Conservation (phyloP, 495 filamentous ascomycete species). For the Pseudoneurospora amorphoporcata region DNA sequence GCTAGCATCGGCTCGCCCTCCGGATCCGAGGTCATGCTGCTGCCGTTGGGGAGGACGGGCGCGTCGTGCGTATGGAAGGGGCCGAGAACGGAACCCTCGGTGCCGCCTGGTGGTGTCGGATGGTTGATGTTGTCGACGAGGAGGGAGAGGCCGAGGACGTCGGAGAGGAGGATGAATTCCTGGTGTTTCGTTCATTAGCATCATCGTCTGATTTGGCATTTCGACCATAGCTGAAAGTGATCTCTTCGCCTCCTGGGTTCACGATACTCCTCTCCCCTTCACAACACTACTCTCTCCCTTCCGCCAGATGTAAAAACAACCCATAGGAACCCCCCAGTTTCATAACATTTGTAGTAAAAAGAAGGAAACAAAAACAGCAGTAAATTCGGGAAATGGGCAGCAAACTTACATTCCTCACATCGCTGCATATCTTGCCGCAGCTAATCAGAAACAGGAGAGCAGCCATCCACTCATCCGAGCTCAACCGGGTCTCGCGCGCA, state of each 20-base stretch:
- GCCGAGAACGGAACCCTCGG: constrained; percentile 82
- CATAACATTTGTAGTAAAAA: background rate
- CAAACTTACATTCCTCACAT: constrained; percentile 42
- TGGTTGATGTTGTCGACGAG: constrained; percentile 89
- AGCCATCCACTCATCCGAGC: constrained; percentile 70
- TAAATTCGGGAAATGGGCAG: background rate
- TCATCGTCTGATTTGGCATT: background rate
- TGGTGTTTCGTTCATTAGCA: constrained; percentile 19
- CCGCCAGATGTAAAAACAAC: background rate
- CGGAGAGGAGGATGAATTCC: constrained; percentile 93
- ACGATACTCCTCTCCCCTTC: background rate
- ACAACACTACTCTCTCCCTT: background rate
- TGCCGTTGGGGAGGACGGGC: constrained; percentile 49
- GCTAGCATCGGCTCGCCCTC: constrained; percentile 64
- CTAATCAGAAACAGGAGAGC: constrained; percentile 60
- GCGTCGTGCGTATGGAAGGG: constrained; percentile 94
- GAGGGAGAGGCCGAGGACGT: constrained; percentile 80
- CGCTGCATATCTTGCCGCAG: constrained; percentile 62
- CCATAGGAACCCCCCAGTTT: background rate
- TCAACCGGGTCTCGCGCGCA: constrained; percentile 68
- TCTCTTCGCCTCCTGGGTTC: background rate
- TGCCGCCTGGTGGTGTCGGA: constrained; percentile 64
- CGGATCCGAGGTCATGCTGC: constrained; percentile 60
- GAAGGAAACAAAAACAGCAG: background rate
- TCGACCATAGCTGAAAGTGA: background rate